Conservation (phyloP, 2,329 filamentous ascomycete genomes). For the Botrytis paeoniae region DNA sequence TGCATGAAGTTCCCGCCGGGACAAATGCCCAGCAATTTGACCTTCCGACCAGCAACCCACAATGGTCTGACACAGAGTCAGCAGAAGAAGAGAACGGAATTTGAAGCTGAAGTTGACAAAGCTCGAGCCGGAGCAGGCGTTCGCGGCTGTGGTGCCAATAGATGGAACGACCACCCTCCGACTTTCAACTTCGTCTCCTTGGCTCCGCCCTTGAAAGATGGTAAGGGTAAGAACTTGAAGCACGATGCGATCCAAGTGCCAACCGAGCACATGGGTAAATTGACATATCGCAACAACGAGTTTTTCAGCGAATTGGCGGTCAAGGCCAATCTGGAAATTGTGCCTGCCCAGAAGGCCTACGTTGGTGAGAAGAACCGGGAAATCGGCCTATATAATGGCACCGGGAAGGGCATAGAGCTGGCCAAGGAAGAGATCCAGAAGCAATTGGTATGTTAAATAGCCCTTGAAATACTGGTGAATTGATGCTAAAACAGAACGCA, state of each 20-base stretch:
- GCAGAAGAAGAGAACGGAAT: neutral
- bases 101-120: neutral
- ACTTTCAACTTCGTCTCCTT: neutral
- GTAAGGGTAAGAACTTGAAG: neutral
- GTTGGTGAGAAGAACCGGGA: neutral
- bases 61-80: neutral
- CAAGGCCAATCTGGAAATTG: neutral
- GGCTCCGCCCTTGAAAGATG: neutral
- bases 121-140: neutral
- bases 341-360: neutral
- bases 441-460: neutral
- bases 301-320: fast-evolving
- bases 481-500: neutral
- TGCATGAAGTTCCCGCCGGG: neutral
- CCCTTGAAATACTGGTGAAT: neutral
- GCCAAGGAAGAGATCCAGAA: neutral
- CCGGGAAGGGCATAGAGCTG: neutral
- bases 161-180: neutral
- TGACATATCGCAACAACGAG: neutral
- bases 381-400: neutral
- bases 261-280: neutral
- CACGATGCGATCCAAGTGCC: neutral
- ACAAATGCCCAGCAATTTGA: neutral
- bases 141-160: neutral
- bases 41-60: neutral